These are phyloP conservation scores for Cicer judaicum DNA, from an alignment of 306 rosid species.

Conservation along the genomic window DNA sequence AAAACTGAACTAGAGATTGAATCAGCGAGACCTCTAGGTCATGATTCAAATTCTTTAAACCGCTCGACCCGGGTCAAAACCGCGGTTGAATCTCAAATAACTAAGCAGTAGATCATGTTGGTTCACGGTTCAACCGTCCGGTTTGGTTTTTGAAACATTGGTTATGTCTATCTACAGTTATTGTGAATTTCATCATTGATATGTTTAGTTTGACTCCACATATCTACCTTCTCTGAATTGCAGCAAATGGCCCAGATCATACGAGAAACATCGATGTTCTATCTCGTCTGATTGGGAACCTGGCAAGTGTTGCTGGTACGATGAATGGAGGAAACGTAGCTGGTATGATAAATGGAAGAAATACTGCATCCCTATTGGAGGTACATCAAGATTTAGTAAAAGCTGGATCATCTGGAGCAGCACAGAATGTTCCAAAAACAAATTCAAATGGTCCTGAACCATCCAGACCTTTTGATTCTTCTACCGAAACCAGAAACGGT, in stretches of 20 bases:
- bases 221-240: conserved; percentile 50
- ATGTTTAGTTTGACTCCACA: conserved; percentile 46
- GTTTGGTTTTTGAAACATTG: too few relatives aligned
- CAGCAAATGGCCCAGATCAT: conserved; percentile 67
- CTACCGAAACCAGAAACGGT: conserved; percentile 46
- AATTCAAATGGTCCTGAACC: conserved; percentile 53
- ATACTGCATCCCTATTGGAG: conserved; percentile 62
- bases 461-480: conserved; percentile 51
- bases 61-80: too few relatives aligned
- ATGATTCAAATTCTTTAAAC: too few relatives aligned
- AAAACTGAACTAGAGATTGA: too few relatives aligned
- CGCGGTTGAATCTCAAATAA: too few relatives aligned
- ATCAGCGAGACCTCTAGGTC: too few relatives aligned
- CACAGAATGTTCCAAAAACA: conserved; percentile 55
- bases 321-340: conserved; percentile 62
- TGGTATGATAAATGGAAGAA: conserved; percentile 65
- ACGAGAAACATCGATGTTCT: conserved; percentile 67
- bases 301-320: conserved; percentile 64
- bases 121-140: too few relatives aligned
- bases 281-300: conserved; percentile 69
- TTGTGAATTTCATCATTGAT: conserved; percentile 42
- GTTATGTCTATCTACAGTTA: conserved; percentile 25
- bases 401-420: conserved; percentile 61
- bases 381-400: conserved; percentile 63
- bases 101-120: too few relatives aligned